Base-by-base conservation (phyloP, 345 rosid species). In the Litchi chinensis region DNA sequence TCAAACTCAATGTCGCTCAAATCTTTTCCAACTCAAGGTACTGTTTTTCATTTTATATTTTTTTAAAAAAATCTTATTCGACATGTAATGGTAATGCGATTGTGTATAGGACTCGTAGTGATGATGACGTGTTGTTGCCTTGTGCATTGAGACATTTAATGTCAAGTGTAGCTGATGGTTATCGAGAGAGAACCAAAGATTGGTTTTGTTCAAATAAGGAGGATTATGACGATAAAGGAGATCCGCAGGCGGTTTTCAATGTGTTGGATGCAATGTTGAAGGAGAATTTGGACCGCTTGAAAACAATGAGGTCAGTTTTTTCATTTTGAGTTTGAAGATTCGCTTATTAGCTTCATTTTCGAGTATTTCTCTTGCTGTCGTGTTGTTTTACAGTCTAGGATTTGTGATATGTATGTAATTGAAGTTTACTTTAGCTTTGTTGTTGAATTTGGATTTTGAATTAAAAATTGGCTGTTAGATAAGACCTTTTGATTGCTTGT, bases 281-380 rank as follows among this genome's bases (percentile, higher is more conserved):
- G 83, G 88, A 82, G 60, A 89, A 86, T 76, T 84, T 93, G 86
- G 94, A 92, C 75, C 91, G 93, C 44, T 80, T 93, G 70, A 85
- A 89, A 79, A 83, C 84, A 1, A 82, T 90, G 90, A 91, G 97
- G 94, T 90, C 24, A 70, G 86, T 60, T 26, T 81, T 76, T 77
- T 21, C 5, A 6, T 21, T 39, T 41, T 24, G 9, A 1, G 22
- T 57, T n/a, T 57, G 63, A n/a, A 57, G n/a, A n/a, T 18, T 57
- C 18, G 26, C 21, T 57, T 52, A 19, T 57, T 6, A 57, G 22
- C 24, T 57, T 18, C 10, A 3, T 19, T 19, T 57, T 57, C 15
- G 0, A 50, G 18, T 13, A 13, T 50, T 50, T 15, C 13, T 12
- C 54, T 50, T 50, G 54, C 5, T 50, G 54, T 50, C 10, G 15